Conservation (phyloP, 2,329 filamentous ascomycete genomes). For the Cladosporium cucumerinum region DNA sequence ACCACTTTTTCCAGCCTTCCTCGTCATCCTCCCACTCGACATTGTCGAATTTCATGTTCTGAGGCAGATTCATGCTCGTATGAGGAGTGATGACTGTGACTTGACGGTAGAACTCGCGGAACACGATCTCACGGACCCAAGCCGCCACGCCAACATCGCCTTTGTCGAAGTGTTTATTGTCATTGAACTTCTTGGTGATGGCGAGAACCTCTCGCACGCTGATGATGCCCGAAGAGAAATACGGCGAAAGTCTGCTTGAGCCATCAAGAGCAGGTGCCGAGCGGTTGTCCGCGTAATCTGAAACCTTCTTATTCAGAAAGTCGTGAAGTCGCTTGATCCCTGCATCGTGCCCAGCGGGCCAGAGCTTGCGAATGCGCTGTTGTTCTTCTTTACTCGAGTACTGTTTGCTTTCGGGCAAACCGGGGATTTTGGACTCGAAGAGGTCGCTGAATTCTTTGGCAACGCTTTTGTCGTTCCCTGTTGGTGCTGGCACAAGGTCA, state of each 20-base stretch:
- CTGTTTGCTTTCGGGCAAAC: conserved; percentile 40
- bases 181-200: conserved; percentile 42
- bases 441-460: conserved; percentile 51
- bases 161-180: conserved; percentile 43
- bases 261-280: conserved; percentile 42
- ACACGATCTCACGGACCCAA: conserved; percentile 53
- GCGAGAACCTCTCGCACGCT: conserved; percentile 46
- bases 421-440: conserved; percentile 53
- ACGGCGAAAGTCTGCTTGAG: conserved; percentile 43
- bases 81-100: conserved; percentile 47
- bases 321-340: conserved; percentile 40
- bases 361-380: conserved; percentile 42
- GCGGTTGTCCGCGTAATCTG: conserved; percentile 40
- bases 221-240: conserved; percentile 47
- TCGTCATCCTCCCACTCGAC: conserved; percentile 51
- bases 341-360: conserved; percentile 45
- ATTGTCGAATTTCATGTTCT: conserved; percentile 52
- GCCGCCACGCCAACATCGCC: conserved; percentile 36
- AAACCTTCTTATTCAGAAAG: conserved; percentile 41
- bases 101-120: conserved; percentile 51
- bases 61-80: conserved; percentile 49
- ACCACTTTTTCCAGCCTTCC: conserved; percentile 50
- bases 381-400: conserved; percentile 39
- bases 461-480: conserved; percentile 43
- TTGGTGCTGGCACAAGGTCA: conserved; percentile 41